Evolutionary conservation across 1,284 basidiomycete species (phyloP), one percentile per base, ranked within the genome.

Genomic region (Ganoderma boninense): DNA sequence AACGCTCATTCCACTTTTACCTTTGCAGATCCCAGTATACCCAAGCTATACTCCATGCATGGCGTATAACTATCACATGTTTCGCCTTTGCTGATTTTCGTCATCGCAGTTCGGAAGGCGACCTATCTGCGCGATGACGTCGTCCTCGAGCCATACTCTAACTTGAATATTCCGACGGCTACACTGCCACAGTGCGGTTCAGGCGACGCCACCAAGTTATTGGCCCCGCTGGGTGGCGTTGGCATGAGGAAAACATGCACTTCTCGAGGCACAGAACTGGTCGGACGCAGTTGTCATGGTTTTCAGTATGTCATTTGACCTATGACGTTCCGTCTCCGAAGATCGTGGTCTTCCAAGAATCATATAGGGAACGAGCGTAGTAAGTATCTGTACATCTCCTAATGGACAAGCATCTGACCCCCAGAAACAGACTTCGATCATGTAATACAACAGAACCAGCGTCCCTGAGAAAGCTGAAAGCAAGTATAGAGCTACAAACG

Each of bases 401-500:
- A 54, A 38, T 52, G 23, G 11, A 52, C 40, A 35, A 20, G 35
- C 38, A 60, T 40, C 32, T 29, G 35, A 60, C 38, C 57, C 57
- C 32, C 40, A 59, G 56, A 59, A 35, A 60, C 18, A 32, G 57
- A 60, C 57, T 3, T 62, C 40, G 32, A 62, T n/a, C 23, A 32
- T 35, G 29, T 18, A 29, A 32, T 26, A 29, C 54, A 35, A 57
- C 29, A 32, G 35, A 60, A 40, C 35, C 32, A 40, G 29, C 57
- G 32, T 5, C 57, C 35, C 57, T 16, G 35, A 52, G 57, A 40
- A 38, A n/a, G 32, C 32, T 57, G 29, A 57, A 35, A 3, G 18
- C 57, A 38, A 20, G 57, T 60, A 40, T n/a, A n/a, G n/a, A 40
- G 35, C 54, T 57, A 60, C 32, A n/a, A 4, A 62, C 60, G 60